These are phyloP conservation scores for Hanseniaspora clermontiae DNA, from an alignment of 805 yeast genomes.

Conservation along the genomic window DNA sequence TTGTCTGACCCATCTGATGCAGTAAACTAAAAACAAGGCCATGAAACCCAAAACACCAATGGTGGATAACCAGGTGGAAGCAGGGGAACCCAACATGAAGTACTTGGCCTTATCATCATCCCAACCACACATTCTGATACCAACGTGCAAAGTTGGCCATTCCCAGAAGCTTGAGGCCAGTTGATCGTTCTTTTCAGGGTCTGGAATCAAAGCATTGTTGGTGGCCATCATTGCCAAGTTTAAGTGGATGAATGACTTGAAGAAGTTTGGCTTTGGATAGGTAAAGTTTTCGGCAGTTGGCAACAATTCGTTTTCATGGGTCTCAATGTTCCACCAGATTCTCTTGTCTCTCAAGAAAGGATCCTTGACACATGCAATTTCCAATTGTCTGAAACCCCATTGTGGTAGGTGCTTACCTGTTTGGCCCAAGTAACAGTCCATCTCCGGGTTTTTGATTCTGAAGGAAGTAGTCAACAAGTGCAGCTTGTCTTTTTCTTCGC, in stretches of 20 bases:
- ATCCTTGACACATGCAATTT: slow-evolving; percentile 51
- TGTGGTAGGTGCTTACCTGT: slow-evolving; percentile 56
- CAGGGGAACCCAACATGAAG: slow-evolving; percentile 64
- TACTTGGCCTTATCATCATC: slow-evolving; percentile 49
- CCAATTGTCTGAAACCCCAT: slow-evolving; percentile 81
- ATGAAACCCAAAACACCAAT: slow-evolving; percentile 47
- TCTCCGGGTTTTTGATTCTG: slow-evolving; percentile 47
- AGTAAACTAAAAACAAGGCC: slow-evolving; percentile 32
- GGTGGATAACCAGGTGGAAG: slow-evolving; percentile 66
- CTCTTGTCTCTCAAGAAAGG: slow-evolving; percentile 67
- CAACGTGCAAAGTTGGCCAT: slow-evolving; percentile 70
- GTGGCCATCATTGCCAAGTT: slow-evolving; percentile 88
- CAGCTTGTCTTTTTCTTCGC: slow-evolving; percentile 38
- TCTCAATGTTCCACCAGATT: slow-evolving; percentile 82
- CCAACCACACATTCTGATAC: slow-evolving; percentile 74
- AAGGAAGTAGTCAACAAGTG: slow-evolving; percentile 71
- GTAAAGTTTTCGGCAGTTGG: slow-evolving; percentile 39
- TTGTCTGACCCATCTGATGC: slow-evolving; percentile 78
- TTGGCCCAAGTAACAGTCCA: slow-evolving; percentile 70
- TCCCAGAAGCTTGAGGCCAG: slow-evolving; percentile 73
- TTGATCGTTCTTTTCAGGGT: slow-evolving; percentile 57
- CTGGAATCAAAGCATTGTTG: slow-evolving; percentile 74
- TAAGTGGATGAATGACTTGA: slow-evolving; percentile 62
- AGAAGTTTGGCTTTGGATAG: slow-evolving; percentile 62
- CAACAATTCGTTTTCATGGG: slow-evolving; percentile 46